These are phyloP conservation scores for Candida peoriensis DNA, from an alignment of 805 yeast genomes.

Conservation along the genomic window DNA sequence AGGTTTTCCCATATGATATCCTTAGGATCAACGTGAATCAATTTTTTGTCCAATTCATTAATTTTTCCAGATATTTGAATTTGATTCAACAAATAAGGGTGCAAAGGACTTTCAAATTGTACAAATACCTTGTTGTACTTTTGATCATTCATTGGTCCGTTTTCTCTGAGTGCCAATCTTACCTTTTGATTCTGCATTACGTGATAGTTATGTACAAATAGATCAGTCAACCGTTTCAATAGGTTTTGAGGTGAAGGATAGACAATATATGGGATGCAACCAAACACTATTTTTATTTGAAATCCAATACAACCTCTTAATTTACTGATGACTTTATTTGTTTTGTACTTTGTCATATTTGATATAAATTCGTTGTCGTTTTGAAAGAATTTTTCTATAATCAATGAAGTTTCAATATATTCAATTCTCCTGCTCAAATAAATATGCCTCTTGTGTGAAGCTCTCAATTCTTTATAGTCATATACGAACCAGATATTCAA, in stretches of 20 bases:
- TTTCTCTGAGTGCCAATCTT: constrained; percentile 15
- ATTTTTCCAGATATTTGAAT: constrained; percentile 40
- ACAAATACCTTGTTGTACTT: constrained; percentile 49
- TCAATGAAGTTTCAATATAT: constrained; percentile 31
- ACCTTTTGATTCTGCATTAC: constrained; percentile 8
- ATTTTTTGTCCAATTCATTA: constrained; percentile 37
- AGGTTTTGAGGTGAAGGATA: constrained; percentile 2
- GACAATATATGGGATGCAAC: constrained; percentile 6
- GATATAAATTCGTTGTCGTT: neutral
- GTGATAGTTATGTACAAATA: constrained; percentile 8
- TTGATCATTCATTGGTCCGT: constrained; percentile 22
- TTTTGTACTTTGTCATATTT: constrained; percentile 1
- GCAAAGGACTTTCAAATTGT: constrained; percentile 49
- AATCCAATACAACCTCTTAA: constrained; percentile 2
- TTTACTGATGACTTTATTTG: constrained; percentile 6
- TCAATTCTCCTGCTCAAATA: constrained; percentile 34
- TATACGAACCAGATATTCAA: constrained; percentile 56
- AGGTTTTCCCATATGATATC: constrained; percentile 74
- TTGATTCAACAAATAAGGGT: constrained; percentile 64
- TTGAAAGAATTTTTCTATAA: constrained; percentile 14
- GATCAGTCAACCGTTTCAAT: constrained; percentile 1
- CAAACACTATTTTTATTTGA: neutral
- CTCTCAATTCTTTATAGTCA: constrained; percentile 34
- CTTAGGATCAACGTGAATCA: constrained; percentile 53
- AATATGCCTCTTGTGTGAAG: constrained; percentile 26